phyloP scores from a whole-genome alignment of 345 rosid species.

The Camelina neglecta region DNA sequence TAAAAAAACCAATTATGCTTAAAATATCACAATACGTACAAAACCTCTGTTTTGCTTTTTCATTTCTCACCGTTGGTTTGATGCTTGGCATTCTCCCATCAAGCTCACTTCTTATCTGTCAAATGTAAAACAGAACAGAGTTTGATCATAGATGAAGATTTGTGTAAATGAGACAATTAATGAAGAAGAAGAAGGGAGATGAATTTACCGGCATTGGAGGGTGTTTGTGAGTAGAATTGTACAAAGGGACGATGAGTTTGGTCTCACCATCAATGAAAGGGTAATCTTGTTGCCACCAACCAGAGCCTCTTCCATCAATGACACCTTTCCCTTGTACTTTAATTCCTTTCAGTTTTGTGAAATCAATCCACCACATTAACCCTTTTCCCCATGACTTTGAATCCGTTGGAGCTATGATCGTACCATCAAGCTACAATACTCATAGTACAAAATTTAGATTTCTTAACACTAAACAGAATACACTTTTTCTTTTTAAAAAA shows the following conservation, averaged over 20 bases:
- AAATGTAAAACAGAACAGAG: conserved; percentile 39
- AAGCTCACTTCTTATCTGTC: conserved; percentile 70
- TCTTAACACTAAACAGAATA: background rate
- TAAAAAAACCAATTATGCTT: conserved; percentile 9
- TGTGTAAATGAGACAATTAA: background rate
- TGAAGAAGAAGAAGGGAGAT: background rate
- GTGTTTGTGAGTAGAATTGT: conserved; percentile 52
- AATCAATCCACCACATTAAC: conserved; percentile 81
- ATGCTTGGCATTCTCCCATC: conserved; percentile 76
- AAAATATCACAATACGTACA: background rate
- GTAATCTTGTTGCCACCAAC: conserved; percentile 86
- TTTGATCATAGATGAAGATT: conserved; percentile 14
- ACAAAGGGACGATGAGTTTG: conserved; percentile 64
- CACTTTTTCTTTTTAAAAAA: background rate
- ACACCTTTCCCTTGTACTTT: conserved; percentile 81
- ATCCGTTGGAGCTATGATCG: conserved; percentile 75
- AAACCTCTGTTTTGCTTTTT: conserved; percentile 12
- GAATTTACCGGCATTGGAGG: conserved; percentile 72
- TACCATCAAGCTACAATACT: conserved; percentile 81
- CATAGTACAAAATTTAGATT: background rate
- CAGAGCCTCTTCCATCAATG: conserved; percentile 94
- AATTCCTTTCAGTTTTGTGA: conserved; percentile 82
- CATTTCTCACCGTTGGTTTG: conserved; percentile 72
- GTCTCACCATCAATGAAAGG: conserved; percentile 62
- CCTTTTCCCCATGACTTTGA: conserved; percentile 75